Percentiles rank a stretch among this genome's conserved stretches.
Evolutionary conservation across 1,284 basidiomycete species (phyloP).

Genomic region (Ustilago curta): DNA sequence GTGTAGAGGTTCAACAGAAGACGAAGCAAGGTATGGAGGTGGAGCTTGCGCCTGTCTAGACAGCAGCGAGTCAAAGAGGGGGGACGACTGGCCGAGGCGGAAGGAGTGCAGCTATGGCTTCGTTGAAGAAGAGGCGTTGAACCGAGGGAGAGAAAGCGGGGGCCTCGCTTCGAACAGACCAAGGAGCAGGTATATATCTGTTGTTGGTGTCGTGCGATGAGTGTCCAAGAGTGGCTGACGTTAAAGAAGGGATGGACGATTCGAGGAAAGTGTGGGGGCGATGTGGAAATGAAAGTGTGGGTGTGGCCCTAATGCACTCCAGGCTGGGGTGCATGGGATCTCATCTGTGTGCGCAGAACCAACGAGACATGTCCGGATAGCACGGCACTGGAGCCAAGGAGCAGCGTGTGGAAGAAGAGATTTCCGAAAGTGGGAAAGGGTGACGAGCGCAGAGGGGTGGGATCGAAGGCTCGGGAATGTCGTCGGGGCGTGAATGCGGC

Average conservation of each 20-base stretch:
- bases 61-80: background rate
- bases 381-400: background rate
- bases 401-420: background rate
- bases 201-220: background rate
- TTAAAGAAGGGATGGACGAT: background rate
- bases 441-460: background rate
- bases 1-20: background rate
- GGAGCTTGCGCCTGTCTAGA: background rate
- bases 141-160: background rate
- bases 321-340: slow-evolving; percentile 3
- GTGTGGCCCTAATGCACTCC: background rate
- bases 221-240: background rate
- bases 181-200: background rate
- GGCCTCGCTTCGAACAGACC: background rate
- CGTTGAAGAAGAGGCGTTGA: background rate
- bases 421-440: slow-evolving; percentile 6
- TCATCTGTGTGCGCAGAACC: background rate
- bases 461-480: slow-evolving; percentile 5
- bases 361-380: background rate
- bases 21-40: background rate
- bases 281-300: slow-evolving; percentile 6
- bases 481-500: too few relatives aligned
- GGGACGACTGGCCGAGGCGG: background rate
- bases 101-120: background rate
- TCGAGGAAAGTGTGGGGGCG: slow-evolving; percentile 3